Base-by-base conservation (phyloP, 176 grass and related monocot species). In the Ananas comosus region DNA sequence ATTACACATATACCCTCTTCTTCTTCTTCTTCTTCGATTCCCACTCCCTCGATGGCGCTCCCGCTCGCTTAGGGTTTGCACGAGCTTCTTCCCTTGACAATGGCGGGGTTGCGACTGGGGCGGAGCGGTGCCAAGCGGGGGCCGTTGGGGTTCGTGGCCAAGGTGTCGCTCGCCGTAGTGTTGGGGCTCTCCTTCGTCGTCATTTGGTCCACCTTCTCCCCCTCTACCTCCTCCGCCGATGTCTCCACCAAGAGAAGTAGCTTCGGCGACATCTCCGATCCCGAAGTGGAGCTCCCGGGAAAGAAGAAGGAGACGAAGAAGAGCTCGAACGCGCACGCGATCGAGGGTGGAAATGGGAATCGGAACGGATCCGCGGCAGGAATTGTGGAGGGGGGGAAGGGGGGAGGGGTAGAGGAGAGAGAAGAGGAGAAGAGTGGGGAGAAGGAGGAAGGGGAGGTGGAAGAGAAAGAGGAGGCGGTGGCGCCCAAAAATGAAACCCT, bases 101-200 rank as follows among this genome's bases (percentile, higher is more conserved):
- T 96, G 91, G 88, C 91, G 65, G 81, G 85, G 52, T 59, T 67
- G 3, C 74, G 74, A 63, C 53, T 72, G 22, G 74, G 74, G 42
- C 83, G 58, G 58, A 79, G 66, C 42, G 78, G 81, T 42, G 33
- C 33, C 48, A 82, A 83, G 68, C 80, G 79, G 64, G 79, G 79
- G 48, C 81, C 88, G 64, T 70, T 96, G 80, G 83, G 83, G 27
- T 85, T 96, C 74, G 81, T 22, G 54, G 84, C 81, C 68, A 96
- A 92, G 81, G 93, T 96, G 52, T 58, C 68, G 49, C 82, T 96
- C 59, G 88, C 84, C 56, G 77, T 92, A 80, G 70, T 88, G 27
- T 75, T 96, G 73, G 93, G 86, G n/a, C 83, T 96, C 69, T 86
- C 81, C 69, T 96, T 90, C 80, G 79, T 77, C 67, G 72, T 89